Evolutionary conservation across 768 basidiomycete species (phyloP).

Genomic region (Tricholoma bakamatsutake): DNA sequence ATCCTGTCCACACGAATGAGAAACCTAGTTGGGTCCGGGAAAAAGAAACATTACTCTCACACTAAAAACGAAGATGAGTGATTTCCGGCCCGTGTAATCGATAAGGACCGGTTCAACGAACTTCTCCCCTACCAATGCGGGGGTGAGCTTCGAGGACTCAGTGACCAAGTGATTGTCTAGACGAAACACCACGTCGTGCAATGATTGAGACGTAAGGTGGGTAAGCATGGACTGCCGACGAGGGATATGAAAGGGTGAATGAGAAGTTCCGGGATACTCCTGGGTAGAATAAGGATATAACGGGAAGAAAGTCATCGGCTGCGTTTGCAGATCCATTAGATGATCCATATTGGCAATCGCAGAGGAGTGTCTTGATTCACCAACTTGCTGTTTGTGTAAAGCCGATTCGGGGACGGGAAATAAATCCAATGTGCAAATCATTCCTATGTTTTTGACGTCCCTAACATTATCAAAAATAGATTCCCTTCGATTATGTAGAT

Average conservation of each 20-base stretch:
- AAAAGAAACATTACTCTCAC: conserved; percentile 28
- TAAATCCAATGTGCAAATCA: conserved; percentile 68
- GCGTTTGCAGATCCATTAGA: background rate
- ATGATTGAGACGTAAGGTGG: conserved; percentile 19
- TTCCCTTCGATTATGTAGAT: conserved; percentile 4
- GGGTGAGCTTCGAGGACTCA: conserved; percentile 40
- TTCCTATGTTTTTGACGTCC: conserved; percentile 48
- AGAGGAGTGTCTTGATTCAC: conserved; percentile 1
- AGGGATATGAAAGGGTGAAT: conserved; percentile 31
- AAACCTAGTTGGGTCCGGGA: background rate
- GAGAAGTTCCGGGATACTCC: conserved; percentile 14
- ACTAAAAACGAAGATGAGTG: conserved; percentile 58
- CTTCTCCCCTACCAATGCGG: conserved; percentile 56
- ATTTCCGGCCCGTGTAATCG: conserved; percentile 47
- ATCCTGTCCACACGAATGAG: conserved; percentile 37
- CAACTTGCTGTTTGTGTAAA: conserved; percentile 2
- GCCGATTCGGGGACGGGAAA: conserved; percentile 48
- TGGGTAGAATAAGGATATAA: conserved; percentile 30
- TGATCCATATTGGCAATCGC: background rate
- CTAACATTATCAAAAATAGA: conserved; percentile 24
- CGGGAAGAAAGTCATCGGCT: conserved; percentile 31
- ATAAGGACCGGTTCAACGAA: conserved; percentile 50
- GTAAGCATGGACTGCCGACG: conserved; percentile 30
- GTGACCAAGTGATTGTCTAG: conserved; percentile 31
- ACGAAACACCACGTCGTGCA: conserved; percentile 25